phyloP scores from a whole-genome alignment of 2,329 filamentous ascomycete species.

The Fusarium napiforme region DNA sequence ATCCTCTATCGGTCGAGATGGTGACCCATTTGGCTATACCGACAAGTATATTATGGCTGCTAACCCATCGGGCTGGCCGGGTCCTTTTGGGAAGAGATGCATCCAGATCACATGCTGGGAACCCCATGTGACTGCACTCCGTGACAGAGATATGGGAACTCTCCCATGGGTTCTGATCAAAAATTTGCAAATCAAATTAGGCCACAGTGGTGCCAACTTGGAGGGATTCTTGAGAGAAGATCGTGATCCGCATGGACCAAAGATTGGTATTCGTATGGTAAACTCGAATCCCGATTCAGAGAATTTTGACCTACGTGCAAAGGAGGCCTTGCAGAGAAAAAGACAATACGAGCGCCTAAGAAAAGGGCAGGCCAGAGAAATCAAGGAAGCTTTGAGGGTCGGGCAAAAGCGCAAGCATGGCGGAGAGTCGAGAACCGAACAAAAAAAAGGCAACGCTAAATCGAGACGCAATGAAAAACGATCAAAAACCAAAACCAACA shows the following conservation, averaged over 20 bases:
- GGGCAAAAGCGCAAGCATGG: conserved; percentile 54
- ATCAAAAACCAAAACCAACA: conserved; percentile 21
- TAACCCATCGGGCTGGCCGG: conserved; percentile 66
- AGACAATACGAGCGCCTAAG: conserved; percentile 69
- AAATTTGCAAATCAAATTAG: conserved; percentile 77
- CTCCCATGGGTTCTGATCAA: conserved; percentile 72
- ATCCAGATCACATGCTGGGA: conserved; percentile 78
- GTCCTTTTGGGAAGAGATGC: conserved; percentile 78
- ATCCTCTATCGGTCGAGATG: conserved; percentile 54
- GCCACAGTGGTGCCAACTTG: conserved; percentile 63
- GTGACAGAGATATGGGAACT: conserved; percentile 60
- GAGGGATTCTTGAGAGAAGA: conserved; percentile 80
- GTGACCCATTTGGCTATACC: conserved; percentile 68
- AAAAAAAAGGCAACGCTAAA: conserved; percentile 44
- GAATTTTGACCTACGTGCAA: conserved; percentile 59
- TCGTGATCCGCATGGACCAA: conserved; percentile 51
- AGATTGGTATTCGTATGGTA: conserved; percentile 68
- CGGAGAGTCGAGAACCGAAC: conserved; percentile 41
- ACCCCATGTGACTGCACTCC: conserved; percentile 71
- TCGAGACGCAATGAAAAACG: conserved; percentile 34
- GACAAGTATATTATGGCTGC: conserved; percentile 39
- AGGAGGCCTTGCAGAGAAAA: conserved; percentile 71
- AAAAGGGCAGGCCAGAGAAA: conserved; percentile 52
- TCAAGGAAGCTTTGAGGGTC: conserved; percentile 51
- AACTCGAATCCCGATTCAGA: conserved; percentile 54